Percentiles rank a stretch among this genome's conserved stretches.
phyloP scores from a whole-genome alignment of 2,329 filamentous ascomycete species.

The Botrytis cinerea region DNA sequence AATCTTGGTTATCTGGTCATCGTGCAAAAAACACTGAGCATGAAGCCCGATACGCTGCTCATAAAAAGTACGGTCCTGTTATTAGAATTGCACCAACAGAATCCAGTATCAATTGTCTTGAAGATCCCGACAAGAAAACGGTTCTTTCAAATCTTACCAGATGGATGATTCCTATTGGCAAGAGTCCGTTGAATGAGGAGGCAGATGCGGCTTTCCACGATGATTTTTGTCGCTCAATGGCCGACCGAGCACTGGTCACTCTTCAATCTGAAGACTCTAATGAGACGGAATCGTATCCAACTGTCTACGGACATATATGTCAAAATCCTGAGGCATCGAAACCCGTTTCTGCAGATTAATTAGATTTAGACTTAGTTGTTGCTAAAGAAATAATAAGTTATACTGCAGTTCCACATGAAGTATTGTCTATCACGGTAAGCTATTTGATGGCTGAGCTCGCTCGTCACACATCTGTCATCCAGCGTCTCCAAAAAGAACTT shows the following conservation, averaged over 20 bases:
- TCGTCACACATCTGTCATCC: conserved; percentile 38
- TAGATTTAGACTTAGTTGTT: conserved; percentile 40
- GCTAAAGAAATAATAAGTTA: conserved; percentile 75
- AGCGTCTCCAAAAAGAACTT: conserved; percentile 30
- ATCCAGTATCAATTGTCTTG: background rate
- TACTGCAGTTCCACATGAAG: conserved; percentile 74
- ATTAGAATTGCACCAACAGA: conserved; percentile 2
- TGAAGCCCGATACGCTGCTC: background rate
- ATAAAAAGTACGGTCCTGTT: background rate
- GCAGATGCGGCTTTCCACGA: background rate
- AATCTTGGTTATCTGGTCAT: background rate
- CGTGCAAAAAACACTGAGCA: background rate
- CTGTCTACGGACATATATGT: background rate
- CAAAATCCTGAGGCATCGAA: background rate
- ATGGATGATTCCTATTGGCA: too few species aligned
- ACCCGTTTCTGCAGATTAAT: conserved; percentile 4
- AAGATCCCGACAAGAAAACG: background rate
- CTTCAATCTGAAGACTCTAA: background rate
- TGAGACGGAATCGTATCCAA: background rate
- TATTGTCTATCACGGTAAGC: conserved; percentile 65
- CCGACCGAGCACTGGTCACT: background rate
- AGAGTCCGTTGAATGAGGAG: background rate
- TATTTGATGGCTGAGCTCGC: conserved; percentile 62
- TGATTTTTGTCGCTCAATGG: background rate
- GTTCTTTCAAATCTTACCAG: background rate